Conservation (phyloP, 306 rosid species). For the Prunus mume region DNA sequence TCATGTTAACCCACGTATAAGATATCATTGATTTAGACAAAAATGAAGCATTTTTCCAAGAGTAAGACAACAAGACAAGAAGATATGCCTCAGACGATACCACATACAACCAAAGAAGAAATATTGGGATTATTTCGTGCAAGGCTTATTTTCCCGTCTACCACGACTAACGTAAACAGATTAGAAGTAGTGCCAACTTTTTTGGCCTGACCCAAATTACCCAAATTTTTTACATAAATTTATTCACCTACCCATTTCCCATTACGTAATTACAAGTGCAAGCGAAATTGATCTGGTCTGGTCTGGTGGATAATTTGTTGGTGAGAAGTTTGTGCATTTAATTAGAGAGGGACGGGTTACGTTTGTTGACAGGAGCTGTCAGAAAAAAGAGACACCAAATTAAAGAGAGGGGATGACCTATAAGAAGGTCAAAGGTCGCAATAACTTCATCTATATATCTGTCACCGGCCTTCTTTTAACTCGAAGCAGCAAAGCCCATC, state of each 20-base stretch:
- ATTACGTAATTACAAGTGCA: slow-evolving; percentile 9
- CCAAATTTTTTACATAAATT: background rate
- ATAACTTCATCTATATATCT: slow-evolving; percentile 9
- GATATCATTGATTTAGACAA: background rate
- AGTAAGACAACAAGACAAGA: background rate
- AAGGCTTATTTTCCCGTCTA: slow-evolving; percentile 9
- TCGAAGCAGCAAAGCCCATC: background rate
- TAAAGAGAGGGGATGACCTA: background rate
- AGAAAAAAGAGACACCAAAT: background rate
- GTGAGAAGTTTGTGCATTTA: slow-evolving; percentile 21
- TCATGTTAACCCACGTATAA: background rate
- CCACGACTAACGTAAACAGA: background rate
- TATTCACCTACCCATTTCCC: background rate
- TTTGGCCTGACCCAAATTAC: background rate
- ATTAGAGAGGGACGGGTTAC: slow-evolving; percentile 8
- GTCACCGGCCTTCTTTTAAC: slow-evolving; percentile 4
- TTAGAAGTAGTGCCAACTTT: background rate
- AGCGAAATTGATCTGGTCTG: background rate
- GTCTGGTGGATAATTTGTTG: slow-evolving; percentile 9
- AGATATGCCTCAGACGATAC: background rate
- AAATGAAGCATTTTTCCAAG: background rate
- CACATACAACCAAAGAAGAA: background rate
- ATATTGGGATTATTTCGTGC: slow-evolving; percentile 11
- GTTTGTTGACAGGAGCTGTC: slow-evolving; percentile 34
- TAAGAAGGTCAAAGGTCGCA: slow-evolving; percentile 16